Evolutionary conservation across 345 rosid genomes (phyloP).

Genomic region (Odontarrhena argentea): DNA sequence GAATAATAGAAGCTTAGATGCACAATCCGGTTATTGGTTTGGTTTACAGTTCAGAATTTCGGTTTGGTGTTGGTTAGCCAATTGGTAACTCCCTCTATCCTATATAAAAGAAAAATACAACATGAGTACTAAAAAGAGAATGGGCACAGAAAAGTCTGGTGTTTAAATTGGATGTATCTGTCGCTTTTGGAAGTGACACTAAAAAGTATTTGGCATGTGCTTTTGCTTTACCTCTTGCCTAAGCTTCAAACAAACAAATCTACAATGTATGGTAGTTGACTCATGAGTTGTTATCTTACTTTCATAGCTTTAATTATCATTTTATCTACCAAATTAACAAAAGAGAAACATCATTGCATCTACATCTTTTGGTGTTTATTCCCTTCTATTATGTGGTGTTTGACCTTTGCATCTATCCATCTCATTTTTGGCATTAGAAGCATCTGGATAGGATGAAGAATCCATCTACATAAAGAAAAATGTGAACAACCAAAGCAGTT

Average conservation of each 20-base stretch:
- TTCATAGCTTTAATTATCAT: too few species aligned
- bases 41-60: not conserved
- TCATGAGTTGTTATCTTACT: too few species aligned
- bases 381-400: too few species aligned
- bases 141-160: conserved; percentile 20
- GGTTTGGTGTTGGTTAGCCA: conserved; percentile 24
- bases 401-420: too few species aligned
- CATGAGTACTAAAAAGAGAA: conserved; percentile 10
- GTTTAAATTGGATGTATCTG: conserved; percentile 25
- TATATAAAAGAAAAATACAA: not conserved
- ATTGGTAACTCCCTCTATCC: not conserved
- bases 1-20: not conserved
- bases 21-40: conserved; percentile 8
- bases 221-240: conserved; percentile 30
- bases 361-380: too few species aligned
- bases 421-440: too few species aligned
- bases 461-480: too few species aligned
- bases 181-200: conserved; percentile 30
- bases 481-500: too few species aligned
- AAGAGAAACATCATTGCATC: too few species aligned
- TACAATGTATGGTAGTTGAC: conserved; percentile 21
- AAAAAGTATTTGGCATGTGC: conserved; percentile 31
- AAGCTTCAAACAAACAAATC: conserved; percentile 17
- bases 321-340: too few species aligned
- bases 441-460: too few species aligned